Conservation (phyloP, 306 rosid species). For the Casuarina cunninghamiana region DNA sequence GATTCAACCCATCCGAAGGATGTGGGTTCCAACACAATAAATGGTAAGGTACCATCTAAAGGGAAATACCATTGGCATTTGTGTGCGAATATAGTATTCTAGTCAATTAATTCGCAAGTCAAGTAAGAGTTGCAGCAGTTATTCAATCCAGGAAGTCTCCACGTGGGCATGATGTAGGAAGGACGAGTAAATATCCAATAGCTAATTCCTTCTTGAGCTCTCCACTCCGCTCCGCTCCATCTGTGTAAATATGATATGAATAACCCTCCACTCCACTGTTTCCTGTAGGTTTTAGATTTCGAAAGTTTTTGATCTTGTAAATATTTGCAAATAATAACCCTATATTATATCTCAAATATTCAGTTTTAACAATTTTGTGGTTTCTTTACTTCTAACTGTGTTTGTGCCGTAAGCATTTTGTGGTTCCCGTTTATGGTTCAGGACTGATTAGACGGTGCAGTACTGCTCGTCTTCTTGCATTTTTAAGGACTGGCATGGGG, state of each 20-base stretch:
- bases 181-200: not conserved
- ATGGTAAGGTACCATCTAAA: constrained; percentile 36
- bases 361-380: not conserved
- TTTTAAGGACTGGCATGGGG: not conserved
- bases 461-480: not conserved
- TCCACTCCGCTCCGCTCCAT: not conserved
- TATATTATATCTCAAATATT: not conserved
- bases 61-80: constrained; percentile 24
- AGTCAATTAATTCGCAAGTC: constrained; percentile 3
- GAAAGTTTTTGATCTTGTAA: not conserved
- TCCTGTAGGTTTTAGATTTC: not conserved
- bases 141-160: not conserved
- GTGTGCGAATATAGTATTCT: constrained; percentile 33
- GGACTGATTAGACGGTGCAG: not conserved
- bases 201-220: constrained; percentile 2
- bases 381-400: not conserved
- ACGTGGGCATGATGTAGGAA: not conserved
- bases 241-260: constrained; percentile 3
- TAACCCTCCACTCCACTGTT: not conserved
- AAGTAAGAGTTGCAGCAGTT: not conserved
- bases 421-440: not conserved
- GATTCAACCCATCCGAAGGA: constrained; percentile 57
- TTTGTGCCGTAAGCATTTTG: not conserved
- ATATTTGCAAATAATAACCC: not conserved
- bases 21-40: constrained; percentile 56